Conservation (phyloP, 768 basidiomycete species). For the Phaeotremella fagi region DNA sequence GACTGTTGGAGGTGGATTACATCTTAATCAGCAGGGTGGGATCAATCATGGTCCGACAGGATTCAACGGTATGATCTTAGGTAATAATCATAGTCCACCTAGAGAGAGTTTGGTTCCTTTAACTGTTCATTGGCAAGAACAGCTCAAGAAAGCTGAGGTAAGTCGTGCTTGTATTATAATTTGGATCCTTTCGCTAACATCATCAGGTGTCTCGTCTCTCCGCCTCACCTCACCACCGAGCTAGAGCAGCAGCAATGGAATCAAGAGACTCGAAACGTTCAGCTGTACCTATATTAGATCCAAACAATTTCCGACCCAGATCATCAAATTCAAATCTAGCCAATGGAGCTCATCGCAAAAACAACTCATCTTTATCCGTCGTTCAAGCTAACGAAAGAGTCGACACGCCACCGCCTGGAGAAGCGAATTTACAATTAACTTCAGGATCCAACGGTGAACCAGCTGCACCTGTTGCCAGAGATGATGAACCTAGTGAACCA, state of each 20-base stretch:
- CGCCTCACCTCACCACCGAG: conserved; percentile 86
- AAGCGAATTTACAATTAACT: conserved; percentile 17
- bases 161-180: conserved; percentile 46
- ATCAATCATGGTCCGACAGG: conserved; percentile 26
- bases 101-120: conserved; percentile 49
- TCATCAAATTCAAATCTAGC: conserved; percentile 42
- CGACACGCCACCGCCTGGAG: conserved; percentile 41
- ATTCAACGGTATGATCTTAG: conserved; percentile 2
- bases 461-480: conserved; percentile 57
- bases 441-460: conserved; percentile 64
- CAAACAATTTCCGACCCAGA: conserved; percentile 54
- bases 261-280: conserved; percentile 79
- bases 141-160: conserved; percentile 87
- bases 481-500: conserved; percentile 53
- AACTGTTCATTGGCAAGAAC: conserved; percentile 85
- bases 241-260: conserved; percentile 90
- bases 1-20: background rate
- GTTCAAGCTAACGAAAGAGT: conserved; percentile 32
- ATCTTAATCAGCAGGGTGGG: conserved; percentile 12
- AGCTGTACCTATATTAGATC: conserved; percentile 87
- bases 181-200: conserved; percentile 1
- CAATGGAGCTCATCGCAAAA: conserved; percentile 38
- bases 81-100: conserved; percentile 33
- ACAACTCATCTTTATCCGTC: conserved; percentile 41
- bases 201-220: conserved; percentile 73